A percentile compares a stretch with the other conserved stretches of the same genome.
Conservation (phyloP, 495 filamentous ascomycete species). For the Usnea hakonensis region DNA sequence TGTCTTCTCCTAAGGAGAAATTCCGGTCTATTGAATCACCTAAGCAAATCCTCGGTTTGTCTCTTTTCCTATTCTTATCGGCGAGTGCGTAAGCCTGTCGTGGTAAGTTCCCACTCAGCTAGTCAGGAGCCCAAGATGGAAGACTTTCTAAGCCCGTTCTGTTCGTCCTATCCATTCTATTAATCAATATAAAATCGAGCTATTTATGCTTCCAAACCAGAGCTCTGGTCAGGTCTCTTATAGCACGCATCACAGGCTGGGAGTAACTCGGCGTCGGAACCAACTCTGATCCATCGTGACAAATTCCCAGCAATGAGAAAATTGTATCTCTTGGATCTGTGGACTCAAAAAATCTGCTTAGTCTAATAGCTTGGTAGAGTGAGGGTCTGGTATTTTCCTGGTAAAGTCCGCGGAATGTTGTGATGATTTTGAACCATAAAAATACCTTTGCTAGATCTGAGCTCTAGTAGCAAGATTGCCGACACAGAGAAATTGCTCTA, state of each 20-base stretch:
- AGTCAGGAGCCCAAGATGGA: constrained; percentile 12
- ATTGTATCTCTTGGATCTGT: constrained; percentile 8
- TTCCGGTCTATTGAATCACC: neutral
- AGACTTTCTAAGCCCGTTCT: neutral
- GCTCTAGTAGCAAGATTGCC: constrained; percentile 2
- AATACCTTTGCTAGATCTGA: neutral
- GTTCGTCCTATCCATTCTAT: neutral
- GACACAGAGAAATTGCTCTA: neutral
- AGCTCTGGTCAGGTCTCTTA: constrained; percentile 6
- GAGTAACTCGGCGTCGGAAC: constrained; percentile 4
- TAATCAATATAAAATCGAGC: constrained; percentile 4
- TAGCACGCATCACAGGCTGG: neutral
- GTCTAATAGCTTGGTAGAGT: constrained; percentile 3
- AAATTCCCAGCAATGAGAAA: constrained; percentile 6
- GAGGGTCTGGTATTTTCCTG: neutral
- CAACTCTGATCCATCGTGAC: constrained; percentile 4
- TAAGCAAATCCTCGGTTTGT: neutral
- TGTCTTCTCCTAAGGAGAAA: neutral
- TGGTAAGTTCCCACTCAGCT: neutral
- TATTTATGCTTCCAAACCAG: neutral
- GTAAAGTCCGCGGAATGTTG: neutral
- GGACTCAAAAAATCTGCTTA: constrained; percentile 6
- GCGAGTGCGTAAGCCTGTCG: neutral
- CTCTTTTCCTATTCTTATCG: neutral
- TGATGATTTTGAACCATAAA: neutral